Conservation (phyloP, 1,284 basidiomycete species). For the Ceratobasidium sp. region DNA sequence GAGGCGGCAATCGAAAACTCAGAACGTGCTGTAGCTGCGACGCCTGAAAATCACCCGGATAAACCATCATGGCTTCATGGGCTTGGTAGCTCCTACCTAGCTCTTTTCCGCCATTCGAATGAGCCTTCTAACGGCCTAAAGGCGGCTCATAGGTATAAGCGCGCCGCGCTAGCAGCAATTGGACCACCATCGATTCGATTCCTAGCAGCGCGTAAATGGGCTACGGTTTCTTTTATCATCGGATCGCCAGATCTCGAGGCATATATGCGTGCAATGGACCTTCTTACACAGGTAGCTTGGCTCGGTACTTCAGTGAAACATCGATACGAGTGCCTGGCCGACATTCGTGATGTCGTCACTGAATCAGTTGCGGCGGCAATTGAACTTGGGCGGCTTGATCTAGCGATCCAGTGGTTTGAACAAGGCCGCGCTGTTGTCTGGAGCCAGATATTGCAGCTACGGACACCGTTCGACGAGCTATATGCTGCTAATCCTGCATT, state of each 20-base stretch:
- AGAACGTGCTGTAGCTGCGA: too few relatives aligned
- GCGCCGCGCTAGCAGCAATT: not conserved
- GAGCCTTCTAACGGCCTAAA: not conserved
- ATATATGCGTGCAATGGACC: not conserved
- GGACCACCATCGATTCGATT: not conserved
- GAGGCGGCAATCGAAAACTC: too few relatives aligned
- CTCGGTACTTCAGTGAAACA: not conserved
- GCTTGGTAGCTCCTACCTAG: not conserved
- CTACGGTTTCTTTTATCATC: too few relatives aligned
- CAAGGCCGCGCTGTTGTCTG: constrained; percentile 15
- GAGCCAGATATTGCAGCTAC: not conserved
- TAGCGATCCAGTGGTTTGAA: constrained; percentile 25
- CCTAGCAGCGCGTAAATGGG: not conserved
- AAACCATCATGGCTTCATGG: not conserved
- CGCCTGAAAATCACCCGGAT: not conserved
- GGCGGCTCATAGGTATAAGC: not conserved
- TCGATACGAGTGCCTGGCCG: not conserved
- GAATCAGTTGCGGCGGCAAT: not conserved
- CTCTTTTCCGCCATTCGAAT: not conserved
- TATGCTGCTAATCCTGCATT: not conserved
- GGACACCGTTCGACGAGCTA: constrained; percentile 2
- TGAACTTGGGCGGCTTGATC: not conserved
- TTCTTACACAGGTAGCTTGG: constrained; percentile 2
- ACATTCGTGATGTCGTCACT: not conserved
- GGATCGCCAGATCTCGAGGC: not conserved